phyloP scores from a whole-genome alignment of 306 rosid genomes.

The Prunus kanzakura region DNA sequence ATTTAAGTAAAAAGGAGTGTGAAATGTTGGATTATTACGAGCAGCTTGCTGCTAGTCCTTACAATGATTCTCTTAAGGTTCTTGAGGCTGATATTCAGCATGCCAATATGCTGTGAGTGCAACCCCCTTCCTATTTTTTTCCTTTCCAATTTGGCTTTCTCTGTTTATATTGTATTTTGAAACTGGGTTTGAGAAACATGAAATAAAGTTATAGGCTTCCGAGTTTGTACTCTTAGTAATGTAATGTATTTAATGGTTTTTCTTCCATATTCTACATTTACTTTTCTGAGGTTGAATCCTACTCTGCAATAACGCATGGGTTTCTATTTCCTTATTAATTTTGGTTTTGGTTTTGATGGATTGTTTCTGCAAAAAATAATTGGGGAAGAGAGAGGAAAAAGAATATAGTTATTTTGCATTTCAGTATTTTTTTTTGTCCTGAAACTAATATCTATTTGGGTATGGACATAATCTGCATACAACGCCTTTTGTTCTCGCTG shows the following conservation, averaged over 20 bases:
- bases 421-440: not conserved
- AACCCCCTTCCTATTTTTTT: not conserved
- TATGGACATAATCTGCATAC: not conserved
- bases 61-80: slow-evolving; percentile 58
- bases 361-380: not conserved
- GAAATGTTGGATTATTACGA: slow-evolving; percentile 52
- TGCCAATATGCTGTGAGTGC: slow-evolving; percentile 72
- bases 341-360: not conserved
- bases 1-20: slow-evolving; percentile 7
- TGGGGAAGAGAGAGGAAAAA: not conserved
- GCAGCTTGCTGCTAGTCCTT: slow-evolving; percentile 51
- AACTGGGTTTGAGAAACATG: not conserved
- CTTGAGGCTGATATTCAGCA: slow-evolving; percentile 74
- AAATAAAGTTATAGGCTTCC: not conserved
- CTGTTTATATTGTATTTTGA: not conserved
- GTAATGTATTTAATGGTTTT: not conserved
- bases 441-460: not conserved
- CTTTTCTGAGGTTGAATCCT: not conserved
- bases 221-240: not conserved
- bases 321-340: not conserved
- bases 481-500: not conserved
- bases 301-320: not conserved
- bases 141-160: not conserved
- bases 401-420: not conserved
- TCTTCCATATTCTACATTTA: not conserved